phyloP scores from a whole-genome alignment of 805 yeast genomes.

The Wickerhamiella kazuoi region DNA sequence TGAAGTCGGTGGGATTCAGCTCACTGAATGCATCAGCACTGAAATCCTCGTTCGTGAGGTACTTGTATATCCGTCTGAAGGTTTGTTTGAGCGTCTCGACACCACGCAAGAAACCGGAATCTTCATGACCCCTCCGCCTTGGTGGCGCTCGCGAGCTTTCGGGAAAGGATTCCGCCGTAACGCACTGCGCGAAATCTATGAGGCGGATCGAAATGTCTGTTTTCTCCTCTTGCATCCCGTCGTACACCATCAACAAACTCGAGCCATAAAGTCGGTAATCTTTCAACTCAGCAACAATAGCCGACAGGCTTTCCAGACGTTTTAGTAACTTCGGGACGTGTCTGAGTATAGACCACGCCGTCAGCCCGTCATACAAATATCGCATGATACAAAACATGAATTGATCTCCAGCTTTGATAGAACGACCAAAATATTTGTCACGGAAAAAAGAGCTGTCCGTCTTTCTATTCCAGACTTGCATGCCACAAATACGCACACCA shows the following conservation, averaged over 20 bases:
- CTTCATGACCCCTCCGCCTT: slow-evolving; percentile 40
- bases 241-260: slow-evolving; percentile 74
- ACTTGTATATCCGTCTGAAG: slow-evolving; percentile 40
- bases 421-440: slow-evolving; percentile 88
- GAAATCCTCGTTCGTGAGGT: slow-evolving; percentile 29
- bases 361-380: slow-evolving; percentile 62
- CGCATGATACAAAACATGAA: slow-evolving; percentile 59
- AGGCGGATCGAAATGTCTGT: slow-evolving; percentile 29
- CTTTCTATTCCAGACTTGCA: slow-evolving; percentile 58
- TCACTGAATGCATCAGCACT: slow-evolving; percentile 8
- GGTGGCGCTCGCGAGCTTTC: slow-evolving; percentile 51
- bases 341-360: slow-evolving; percentile 36
- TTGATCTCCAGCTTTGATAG: slow-evolving; percentile 49
- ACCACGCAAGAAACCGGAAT: slow-evolving; percentile 75
- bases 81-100: slow-evolving; percentile 52
- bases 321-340: slow-evolving; percentile 52
- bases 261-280: slow-evolving; percentile 89
- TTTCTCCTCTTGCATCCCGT: slow-evolving; percentile 30
- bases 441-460: slow-evolving; percentile 37
- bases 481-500: slow-evolving; percentile 90
- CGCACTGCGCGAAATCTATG: slow-evolving; percentile 91
- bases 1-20: slow-evolving; percentile 5
- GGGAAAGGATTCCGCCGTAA: slow-evolving; percentile 41
- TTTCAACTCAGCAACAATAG: slow-evolving; percentile 35
- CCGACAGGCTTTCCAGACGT: slow-evolving; percentile 40